Evolutionary conservation across 176 grass and related monocot genomes (phyloP).

Genomic region (Dendrocalamus sinicus): DNA sequence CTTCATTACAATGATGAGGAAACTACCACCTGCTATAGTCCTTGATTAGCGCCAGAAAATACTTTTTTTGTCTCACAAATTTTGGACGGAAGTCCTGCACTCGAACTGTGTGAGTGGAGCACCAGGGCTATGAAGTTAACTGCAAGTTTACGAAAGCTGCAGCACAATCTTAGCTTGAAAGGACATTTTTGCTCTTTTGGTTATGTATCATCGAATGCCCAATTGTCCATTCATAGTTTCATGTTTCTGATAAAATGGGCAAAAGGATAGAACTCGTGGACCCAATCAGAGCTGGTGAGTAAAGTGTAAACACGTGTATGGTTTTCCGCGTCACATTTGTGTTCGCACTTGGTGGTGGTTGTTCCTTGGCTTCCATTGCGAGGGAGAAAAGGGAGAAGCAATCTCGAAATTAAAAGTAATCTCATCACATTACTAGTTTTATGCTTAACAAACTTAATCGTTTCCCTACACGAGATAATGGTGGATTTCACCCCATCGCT

Average conservation of each 20-base stretch:
- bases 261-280: conserved; percentile 1
- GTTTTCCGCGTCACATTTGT: conserved; percentile 40
- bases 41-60: conserved; percentile 12
- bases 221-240: background rate
- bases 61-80: background rate
- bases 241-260: background rate
- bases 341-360: background rate
- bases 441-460: too few relatives aligned
- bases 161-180: conserved; percentile 16
- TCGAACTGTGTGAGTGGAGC: background rate
- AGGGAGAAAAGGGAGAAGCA: conserved; percentile 29
- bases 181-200: conserved; percentile 5
- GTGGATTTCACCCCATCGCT: background rate
- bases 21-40: background rate
- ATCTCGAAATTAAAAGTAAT: background rate
- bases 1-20: background rate
- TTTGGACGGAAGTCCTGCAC: background rate
- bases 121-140: background rate
- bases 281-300: background rate
- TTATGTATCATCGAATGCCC: background rate
- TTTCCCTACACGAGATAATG: conserved; percentile 1
- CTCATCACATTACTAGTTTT: background rate
- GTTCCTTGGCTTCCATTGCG: conserved; percentile 42
- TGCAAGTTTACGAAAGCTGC: conserved; percentile 26
- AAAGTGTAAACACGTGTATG: conserved; percentile 37